Evolutionary conservation across 2,329 filamentous ascomycete species (phyloP), one percentile per base, ranked within the genome.

Genomic region (Cercospora sp.): DNA sequence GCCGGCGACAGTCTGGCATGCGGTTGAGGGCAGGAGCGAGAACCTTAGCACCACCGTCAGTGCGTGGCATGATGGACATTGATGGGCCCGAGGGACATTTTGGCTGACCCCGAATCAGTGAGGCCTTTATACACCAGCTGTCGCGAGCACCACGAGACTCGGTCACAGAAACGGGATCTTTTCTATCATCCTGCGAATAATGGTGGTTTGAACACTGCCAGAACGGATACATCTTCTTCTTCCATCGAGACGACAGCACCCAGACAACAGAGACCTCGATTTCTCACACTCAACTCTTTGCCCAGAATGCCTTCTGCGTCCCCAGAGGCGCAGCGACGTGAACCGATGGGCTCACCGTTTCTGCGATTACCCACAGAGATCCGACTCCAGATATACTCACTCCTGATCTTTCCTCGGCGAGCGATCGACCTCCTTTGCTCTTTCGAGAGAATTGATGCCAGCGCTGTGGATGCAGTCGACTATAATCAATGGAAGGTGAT

Each of bases 341-440:
- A 53, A 2, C 23, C 66, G 18, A 69, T 60, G 39, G 55, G 51
- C n/a, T 72, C 70, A 9, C 77, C 76, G 2, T 78, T 84, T 39
- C 75, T 83, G n/a, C 78, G 79, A 7, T 75, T 84, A 5, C 82
- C 82, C 2, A 73, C 80, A 4, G 83, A 84, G 70, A 79, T 84
- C 53, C 77, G 82, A 5, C 77, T 84, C 5, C 79, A 81, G 65
- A 83, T 84, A 65, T 84, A 84, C 77, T 78, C 71, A 67, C 77
- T 84, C 3, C 77, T 84, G 20, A 72, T 80, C 9, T 81, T 82
- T 8, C 79, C 79, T 6, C 72, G 69, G 39, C 63, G 68, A 51
- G 30, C 67, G 4, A 71, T 68, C 64, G 67, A 77, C 64, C 72
- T 78, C 9, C 78, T 77, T 4, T 75, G 76, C 2, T 76, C 75